phyloP scores from a whole-genome alignment of 1,139 yeast species.

The Yamadazyma taylorii region DNA sequence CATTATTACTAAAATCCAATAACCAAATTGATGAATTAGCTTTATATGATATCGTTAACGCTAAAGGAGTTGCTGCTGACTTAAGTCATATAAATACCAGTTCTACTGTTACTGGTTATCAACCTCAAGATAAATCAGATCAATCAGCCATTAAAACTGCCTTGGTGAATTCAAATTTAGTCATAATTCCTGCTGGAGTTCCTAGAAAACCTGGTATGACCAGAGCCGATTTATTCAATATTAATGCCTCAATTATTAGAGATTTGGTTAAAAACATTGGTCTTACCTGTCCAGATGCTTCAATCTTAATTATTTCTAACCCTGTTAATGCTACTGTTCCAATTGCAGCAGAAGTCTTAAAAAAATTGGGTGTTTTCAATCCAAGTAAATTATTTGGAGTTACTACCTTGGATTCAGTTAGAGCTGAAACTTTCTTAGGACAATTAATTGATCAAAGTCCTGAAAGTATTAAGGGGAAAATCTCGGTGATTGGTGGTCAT shows the following conservation, averaged over 20 bases:
- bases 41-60: slow-evolving; percentile 65
- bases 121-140: slow-evolving; percentile 51
- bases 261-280: slow-evolving; percentile 60
- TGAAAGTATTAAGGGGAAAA: slow-evolving; percentile 43
- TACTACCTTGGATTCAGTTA: slow-evolving; percentile 67
- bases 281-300: slow-evolving; percentile 59
- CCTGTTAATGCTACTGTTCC: slow-evolving; percentile 79
- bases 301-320: slow-evolving; percentile 67
- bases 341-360: slow-evolving; percentile 70
- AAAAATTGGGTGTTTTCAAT: slow-evolving; percentile 59
- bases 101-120: slow-evolving; percentile 57
- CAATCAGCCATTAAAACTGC: slow-evolving; percentile 49
- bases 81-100: slow-evolving; percentile 67
- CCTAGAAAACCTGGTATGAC: slow-evolving; percentile 84
- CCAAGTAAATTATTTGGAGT: slow-evolving; percentile 70
- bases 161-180: slow-evolving; percentile 55
- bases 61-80: slow-evolving; percentile 73
- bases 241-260: slow-evolving; percentile 68
- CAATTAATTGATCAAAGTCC: slow-evolving; percentile 39
- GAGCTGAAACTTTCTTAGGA: slow-evolving; percentile 67
- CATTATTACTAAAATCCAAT: slow-evolving; percentile 61
- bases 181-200: slow-evolving; percentile 78
- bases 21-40: slow-evolving; percentile 56
- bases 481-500: slow-evolving; percentile 73
- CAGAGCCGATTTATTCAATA: slow-evolving; percentile 71